phyloP scores from a whole-genome alignment of 2,329 filamentous ascomycete species.

The Curvularia verruculosa region DNA sequence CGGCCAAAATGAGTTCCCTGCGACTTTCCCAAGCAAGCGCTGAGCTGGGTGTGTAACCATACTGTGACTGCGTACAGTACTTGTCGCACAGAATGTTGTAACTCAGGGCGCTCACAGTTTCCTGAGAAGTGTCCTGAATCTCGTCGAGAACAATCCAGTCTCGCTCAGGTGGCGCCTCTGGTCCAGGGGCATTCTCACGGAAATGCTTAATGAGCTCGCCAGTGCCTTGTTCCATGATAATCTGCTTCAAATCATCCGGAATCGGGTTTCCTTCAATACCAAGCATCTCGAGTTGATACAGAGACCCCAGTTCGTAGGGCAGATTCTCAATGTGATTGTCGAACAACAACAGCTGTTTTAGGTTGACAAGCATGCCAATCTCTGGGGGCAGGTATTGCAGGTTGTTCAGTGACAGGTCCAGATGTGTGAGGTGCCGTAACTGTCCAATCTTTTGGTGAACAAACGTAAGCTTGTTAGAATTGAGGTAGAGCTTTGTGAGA shows the following conservation, averaged over 20 bases:
- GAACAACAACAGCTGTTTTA: constrained; percentile 84
- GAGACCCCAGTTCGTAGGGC: constrained; percentile 84
- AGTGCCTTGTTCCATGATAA: constrained; percentile 86
- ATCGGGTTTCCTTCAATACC: constrained; percentile 93
- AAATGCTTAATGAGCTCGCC: constrained; percentile 82
- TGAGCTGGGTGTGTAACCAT: constrained; percentile 85
- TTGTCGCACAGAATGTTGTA: constrained; percentile 97
- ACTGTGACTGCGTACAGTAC: constrained; percentile 82
- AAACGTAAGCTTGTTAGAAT: constrained; percentile 84
- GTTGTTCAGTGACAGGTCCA: constrained; percentile 90
- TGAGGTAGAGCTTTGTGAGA: constrained; percentile 88
- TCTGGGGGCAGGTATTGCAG: constrained; percentile 82
- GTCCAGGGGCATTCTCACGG: constrained; percentile 81
- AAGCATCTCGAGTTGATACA: constrained; percentile 86
- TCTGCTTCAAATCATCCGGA: constrained; percentile 75
- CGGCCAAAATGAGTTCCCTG: constrained; percentile 79
- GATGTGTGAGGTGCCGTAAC: constrained; percentile 77
- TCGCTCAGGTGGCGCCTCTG: constrained; percentile 76
- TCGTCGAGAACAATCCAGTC: constrained; percentile 78
- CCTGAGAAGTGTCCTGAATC: constrained; percentile 52
- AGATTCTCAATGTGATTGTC: constrained; percentile 86
- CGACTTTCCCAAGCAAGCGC: constrained; percentile 89
- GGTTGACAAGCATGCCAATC: constrained; percentile 93
- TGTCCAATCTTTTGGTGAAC: constrained; percentile 83
- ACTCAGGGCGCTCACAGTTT: constrained; percentile 83